Percentiles rank a stretch among this genome's conserved stretches.
These are phyloP conservation scores for Alternaria brassicicola DNA, from an alignment of 2,329 filamentous ascomycete species.

Conservation along the genomic window DNA sequence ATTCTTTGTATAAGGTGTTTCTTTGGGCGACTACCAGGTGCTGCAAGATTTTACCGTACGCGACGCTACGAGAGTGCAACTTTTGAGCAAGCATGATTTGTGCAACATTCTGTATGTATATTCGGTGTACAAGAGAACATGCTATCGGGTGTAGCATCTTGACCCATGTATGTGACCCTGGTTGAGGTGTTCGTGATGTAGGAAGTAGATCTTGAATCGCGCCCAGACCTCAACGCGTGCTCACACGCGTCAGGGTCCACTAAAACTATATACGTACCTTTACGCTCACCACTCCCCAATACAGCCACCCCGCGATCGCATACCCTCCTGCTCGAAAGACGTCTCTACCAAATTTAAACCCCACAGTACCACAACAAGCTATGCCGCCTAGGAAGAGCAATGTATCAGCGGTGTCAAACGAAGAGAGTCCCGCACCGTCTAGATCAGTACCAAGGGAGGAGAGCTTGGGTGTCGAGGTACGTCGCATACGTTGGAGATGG, in stretches of 20 bases:
- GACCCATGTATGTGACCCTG: not conserved
- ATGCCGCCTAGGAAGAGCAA: constrained; percentile 59
- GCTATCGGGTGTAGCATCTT: too few relatives aligned
- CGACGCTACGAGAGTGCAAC: not conserved
- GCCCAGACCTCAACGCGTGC: constrained; percentile 31
- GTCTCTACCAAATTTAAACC: not conserved
- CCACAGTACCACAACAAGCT: constrained; percentile 8
- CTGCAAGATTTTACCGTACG: not conserved
- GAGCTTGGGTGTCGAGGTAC: constrained; percentile 54
- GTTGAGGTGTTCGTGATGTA: not conserved
- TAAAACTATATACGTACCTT: constrained; percentile 23
- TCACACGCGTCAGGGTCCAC: constrained; percentile 39
- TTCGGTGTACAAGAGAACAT: not conserved
- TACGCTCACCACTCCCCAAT: constrained; percentile 13
- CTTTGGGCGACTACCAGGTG: not conserved
- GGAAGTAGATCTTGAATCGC: constrained; percentile 5
- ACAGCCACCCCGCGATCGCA: constrained; percentile 9
- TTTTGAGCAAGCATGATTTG: not conserved
- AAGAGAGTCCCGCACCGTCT: constrained; percentile 37
- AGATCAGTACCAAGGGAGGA: constrained; percentile 46
- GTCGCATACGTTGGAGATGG: constrained; percentile 9
- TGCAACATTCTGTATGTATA: not conserved
- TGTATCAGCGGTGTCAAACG: constrained; percentile 49
- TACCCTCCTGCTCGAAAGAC: not conserved
- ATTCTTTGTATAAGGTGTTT: not conserved